Evolutionary conservation across 1,139 yeast genomes (phyloP).

Genomic region (Debaryomyces robertsiae): DNA sequence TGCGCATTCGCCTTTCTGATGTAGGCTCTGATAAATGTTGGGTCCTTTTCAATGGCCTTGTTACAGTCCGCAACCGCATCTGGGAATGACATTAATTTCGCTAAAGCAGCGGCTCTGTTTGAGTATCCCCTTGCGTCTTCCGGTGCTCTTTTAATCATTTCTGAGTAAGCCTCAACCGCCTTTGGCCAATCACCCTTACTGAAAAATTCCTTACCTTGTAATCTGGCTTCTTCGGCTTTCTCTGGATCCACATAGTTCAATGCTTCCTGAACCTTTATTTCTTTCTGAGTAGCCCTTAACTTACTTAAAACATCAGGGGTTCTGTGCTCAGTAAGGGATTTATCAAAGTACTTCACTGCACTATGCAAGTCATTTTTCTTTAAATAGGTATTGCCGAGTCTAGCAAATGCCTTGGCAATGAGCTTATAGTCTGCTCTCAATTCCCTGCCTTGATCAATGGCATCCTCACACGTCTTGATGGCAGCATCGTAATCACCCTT

Average conservation of each 20-base stretch:
- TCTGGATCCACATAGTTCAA: constrained; percentile 82
- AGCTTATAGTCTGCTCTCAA: constrained; percentile 88
- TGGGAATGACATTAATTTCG: constrained; percentile 95
- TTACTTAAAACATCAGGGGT: constrained; percentile 91
- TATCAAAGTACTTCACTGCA: constrained; percentile 82
- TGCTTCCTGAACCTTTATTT: constrained; percentile 75
- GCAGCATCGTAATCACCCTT: constrained; percentile 90
- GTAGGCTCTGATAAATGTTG: constrained; percentile 88
- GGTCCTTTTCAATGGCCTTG: constrained; percentile 84
- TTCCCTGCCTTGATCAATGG: constrained; percentile 89
- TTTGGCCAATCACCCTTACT: constrained; percentile 94
- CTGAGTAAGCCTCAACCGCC: constrained; percentile 93
- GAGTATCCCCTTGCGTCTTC: constrained; percentile 96
- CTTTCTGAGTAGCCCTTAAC: constrained; percentile 85
- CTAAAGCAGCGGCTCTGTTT: constrained; percentile 95
- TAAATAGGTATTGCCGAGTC: constrained; percentile 81
- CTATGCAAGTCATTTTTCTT: constrained; percentile 71
- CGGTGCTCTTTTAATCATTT: constrained; percentile 95
- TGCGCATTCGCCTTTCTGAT: constrained; percentile 96
- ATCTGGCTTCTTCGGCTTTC: constrained; percentile 93
- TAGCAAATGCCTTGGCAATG: constrained; percentile 90
- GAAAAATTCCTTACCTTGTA: constrained; percentile 87
- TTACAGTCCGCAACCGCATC: constrained; percentile 95
- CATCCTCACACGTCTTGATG: constrained; percentile 75
- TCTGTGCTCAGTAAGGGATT: constrained; percentile 95